Evolutionary conservation across 192 early-diverging fungal genomes (phyloP).

Genomic region (Phlyctochytrium bullatum): DNA sequence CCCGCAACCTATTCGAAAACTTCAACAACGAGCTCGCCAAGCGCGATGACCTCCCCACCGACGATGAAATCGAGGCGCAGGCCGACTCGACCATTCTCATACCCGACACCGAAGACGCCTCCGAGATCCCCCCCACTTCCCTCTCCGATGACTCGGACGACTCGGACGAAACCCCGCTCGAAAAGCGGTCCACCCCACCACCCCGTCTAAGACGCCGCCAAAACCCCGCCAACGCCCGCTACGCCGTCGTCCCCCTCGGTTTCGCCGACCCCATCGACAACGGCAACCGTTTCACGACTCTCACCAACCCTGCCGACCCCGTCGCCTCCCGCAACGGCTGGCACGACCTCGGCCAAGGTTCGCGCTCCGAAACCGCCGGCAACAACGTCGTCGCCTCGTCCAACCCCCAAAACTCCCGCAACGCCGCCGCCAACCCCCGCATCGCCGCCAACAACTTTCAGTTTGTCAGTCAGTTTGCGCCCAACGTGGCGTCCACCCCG

Average conservation of each 20-base stretch:
- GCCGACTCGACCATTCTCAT: not conserved
- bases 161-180: not conserved
- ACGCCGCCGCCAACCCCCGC: not conserved
- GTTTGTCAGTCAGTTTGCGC: slow-evolving; percentile 20
- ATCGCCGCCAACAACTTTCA: slow-evolving; percentile 4
- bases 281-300: slow-evolving; percentile 16
- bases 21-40: not conserved
- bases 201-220: slow-evolving; percentile 1
- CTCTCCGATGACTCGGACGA: not conserved
- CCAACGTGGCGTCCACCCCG: slow-evolving; percentile 7
- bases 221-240: not conserved
- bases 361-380: slow-evolving; percentile 41
- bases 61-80: not conserved
- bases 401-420: not conserved
- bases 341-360: slow-evolving; percentile 28
- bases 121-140: not conserved
- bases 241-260: slow-evolving; percentile 25
- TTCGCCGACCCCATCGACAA: slow-evolving; percentile 8
- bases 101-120: not conserved
- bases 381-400: slow-evolving; percentile 23
- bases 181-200: not conserved
- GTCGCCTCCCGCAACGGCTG: slow-evolving; percentile 39
- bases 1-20: not conserved
- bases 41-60: not conserved
- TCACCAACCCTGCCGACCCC: slow-evolving; percentile 29